phyloP scores from a whole-genome alignment of 2,329 filamentous ascomycete species.

The Stemphylium beticola region DNA sequence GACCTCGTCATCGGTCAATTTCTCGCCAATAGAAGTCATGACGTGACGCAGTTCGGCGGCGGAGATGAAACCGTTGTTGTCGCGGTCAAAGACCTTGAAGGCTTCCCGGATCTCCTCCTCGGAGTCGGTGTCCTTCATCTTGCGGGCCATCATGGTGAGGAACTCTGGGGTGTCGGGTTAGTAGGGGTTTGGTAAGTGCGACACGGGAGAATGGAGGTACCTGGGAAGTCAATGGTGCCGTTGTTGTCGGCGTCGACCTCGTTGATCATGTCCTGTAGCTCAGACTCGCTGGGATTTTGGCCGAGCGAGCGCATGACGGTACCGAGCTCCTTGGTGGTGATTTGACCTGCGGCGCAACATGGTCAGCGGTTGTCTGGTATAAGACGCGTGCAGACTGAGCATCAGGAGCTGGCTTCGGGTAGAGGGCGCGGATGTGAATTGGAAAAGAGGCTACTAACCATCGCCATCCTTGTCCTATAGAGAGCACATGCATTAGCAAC shows the following conservation, averaged over 20 bases:
- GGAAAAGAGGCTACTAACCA: conserved; percentile 51
- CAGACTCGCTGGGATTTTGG: conserved; percentile 66
- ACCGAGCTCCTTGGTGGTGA: conserved; percentile 68
- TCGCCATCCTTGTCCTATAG: conserved; percentile 65
- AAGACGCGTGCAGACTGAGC: neutral
- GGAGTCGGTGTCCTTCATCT: conserved; percentile 66
- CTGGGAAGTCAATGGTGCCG: conserved; percentile 69
- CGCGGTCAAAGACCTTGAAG: conserved; percentile 71
- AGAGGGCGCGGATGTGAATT: conserved; percentile 1
- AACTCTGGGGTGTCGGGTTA: conserved; percentile 58
- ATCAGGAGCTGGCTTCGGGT: neutral
- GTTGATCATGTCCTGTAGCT: conserved; percentile 71
- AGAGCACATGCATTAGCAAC: conserved; percentile 29
- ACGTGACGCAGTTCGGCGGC: conserved; percentile 67
- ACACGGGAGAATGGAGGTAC: conserved; percentile 41
- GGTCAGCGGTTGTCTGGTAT: conserved; percentile 28
- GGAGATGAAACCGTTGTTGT: conserved; percentile 70
- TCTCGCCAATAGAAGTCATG: conserved; percentile 70
- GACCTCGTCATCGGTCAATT: conserved; percentile 67
- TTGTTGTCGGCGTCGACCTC: conserved; percentile 69
- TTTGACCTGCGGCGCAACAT: conserved; percentile 58
- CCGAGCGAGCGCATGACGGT: conserved; percentile 69
- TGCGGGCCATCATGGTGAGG: conserved; percentile 69
- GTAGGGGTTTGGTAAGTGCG: neutral
- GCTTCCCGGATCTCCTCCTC: conserved; percentile 70